A percentile compares a stretch with the other conserved stretches of the same genome.
Evolutionary conservation across 164 flowering plant species (phyloP).

Genomic region (Euptelea pleiosperma): DNA sequence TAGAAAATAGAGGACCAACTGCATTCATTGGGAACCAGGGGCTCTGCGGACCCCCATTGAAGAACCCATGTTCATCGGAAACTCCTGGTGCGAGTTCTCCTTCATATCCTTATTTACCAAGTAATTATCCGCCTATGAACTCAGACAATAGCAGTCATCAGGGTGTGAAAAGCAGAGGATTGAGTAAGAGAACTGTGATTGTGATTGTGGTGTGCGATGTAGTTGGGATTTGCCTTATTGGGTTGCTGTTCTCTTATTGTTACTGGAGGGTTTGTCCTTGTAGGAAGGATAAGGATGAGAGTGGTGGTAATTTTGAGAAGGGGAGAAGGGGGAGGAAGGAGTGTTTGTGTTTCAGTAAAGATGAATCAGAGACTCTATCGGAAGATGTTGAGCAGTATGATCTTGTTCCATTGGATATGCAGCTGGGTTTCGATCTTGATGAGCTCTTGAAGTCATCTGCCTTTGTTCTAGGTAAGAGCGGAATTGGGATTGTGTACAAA

Average conservation of each 20-base stretch:
- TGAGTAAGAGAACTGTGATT: slow-evolving; percentile 55
- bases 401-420: slow-evolving; percentile 70
- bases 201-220: slow-evolving; percentile 70
- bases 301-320: slow-evolving; percentile 35
- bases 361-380: slow-evolving; percentile 68
- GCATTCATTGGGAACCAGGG: slow-evolving; percentile 84
- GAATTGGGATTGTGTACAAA: slow-evolving; percentile 88
- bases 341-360: slow-evolving; percentile 73
- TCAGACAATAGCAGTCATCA: slow-evolving; percentile 13
- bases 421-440: slow-evolving; percentile 74
- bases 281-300: slow-evolving; percentile 32
- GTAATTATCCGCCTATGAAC: slow-evolving; percentile 33
- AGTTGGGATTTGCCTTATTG: slow-evolving; percentile 76
- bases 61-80: slow-evolving; percentile 54
- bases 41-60: slow-evolving; percentile 96
- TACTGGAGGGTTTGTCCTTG: slow-evolving; percentile 51
- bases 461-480: slow-evolving; percentile 92
- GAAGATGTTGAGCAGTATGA: slow-evolving; percentile 76
- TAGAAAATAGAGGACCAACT: slow-evolving; percentile 91
- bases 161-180: slow-evolving; percentile 35
- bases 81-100: slow-evolving; percentile 36
- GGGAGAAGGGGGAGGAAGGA: slow-evolving; percentile 45
- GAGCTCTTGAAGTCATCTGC: slow-evolving; percentile 92
- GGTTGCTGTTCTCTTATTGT: slow-evolving; percentile 67
- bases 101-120: slow-evolving; percentile 68